phyloP scores from a whole-genome alignment of 73 alveolate species.

The Tetrahymena thermophila region DNA sequence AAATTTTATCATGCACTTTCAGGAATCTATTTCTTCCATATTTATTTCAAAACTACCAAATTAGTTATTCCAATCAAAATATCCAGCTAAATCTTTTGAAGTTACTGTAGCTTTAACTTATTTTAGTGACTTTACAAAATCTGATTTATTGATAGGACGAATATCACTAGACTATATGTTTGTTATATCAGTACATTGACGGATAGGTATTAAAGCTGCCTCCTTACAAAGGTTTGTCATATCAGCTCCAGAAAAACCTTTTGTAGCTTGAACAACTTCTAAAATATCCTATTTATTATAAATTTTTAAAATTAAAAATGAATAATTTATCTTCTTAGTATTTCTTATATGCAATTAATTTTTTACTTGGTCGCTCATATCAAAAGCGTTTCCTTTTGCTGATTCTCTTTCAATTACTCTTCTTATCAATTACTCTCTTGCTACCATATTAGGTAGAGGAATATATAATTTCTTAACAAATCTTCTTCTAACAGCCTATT shows the following conservation, averaged over 20 bases:
- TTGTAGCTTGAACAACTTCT: constrained; percentile 67
- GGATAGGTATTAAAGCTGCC: constrained; percentile 88
- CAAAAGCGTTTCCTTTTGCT: constrained; percentile 50
- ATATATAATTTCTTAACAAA: constrained; percentile 83
- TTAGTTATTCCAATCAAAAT: constrained; percentile 84
- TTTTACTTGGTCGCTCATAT: constrained; percentile 46
- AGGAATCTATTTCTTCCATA: constrained; percentile 56
- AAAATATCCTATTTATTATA: constrained; percentile 46
- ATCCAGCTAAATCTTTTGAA: constrained; percentile 68
- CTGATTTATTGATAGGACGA: constrained; percentile 71
- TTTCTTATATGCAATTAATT: not conserved
- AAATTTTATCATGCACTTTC: not conserved
- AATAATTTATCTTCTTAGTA: not conserved
- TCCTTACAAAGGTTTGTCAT: constrained; percentile 74
- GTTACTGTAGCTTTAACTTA: constrained; percentile 90
- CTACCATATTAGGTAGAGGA: constrained; percentile 93
- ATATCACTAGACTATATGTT: constrained; percentile 58
- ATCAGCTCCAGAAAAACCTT: constrained; percentile 97
- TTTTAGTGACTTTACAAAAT: constrained; percentile 78
- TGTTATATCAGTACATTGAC: constrained; percentile 58
- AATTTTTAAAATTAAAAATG: not conserved
- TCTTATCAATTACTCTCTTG: constrained; percentile 72
- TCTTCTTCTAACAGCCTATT: constrained; percentile 73
- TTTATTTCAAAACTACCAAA: constrained; percentile 77
- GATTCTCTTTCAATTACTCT: constrained; percentile 66